Evolutionary conservation across 108 stramenopile species (phyloP), one percentile per base, ranked within the genome.

Genomic region (Cylindrotheca closterium): DNA sequence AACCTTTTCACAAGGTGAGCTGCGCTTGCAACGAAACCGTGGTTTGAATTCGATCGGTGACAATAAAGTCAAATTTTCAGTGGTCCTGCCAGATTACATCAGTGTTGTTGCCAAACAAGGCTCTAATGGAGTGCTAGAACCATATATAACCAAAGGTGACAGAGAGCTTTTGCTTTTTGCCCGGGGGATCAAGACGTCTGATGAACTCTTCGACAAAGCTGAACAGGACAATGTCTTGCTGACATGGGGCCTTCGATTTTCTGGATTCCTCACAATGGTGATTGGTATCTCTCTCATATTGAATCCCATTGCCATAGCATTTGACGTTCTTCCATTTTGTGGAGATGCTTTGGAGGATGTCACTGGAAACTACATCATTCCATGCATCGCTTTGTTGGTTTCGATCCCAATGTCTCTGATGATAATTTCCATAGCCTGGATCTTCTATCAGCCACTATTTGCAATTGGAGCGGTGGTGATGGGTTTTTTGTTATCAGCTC

Each of bases 401-500:
- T 56, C 55, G 23, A 17, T 34, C 3, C 12, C 65, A 18, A 15
- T 73, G 3, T 61, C 66, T 1, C 15, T 67, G 1, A 8, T 73
- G 29, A 54, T 64, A 23, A 73, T 73, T 60, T 31, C 31, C 7
- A 45, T 73, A 50, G 66, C 66, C 10, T 73, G 72, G 72, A 45
- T 67, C 22, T 47, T 31, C 4, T 33, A 56, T 19, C 66, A 49
- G 22, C 72, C 72, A 4, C 22, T 33, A 19, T 50, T 73, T 70
- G 69, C 58, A 7, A 24, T 34, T 3, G 29, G 21, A 2, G 19
- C 27, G 18, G 52, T 63, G 21, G 28, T 51, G 49, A 42, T 42
- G 37, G 10, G 7, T 7, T 7, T 15, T 42, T 10, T 42, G 10
- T 15, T 42, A 10, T 7, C 10, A 15, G 10, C 15, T 15, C 7